Conservation (phyloP, 2,329 filamentous ascomycete genomes). For the Sphaceloma murrayae region DNA sequence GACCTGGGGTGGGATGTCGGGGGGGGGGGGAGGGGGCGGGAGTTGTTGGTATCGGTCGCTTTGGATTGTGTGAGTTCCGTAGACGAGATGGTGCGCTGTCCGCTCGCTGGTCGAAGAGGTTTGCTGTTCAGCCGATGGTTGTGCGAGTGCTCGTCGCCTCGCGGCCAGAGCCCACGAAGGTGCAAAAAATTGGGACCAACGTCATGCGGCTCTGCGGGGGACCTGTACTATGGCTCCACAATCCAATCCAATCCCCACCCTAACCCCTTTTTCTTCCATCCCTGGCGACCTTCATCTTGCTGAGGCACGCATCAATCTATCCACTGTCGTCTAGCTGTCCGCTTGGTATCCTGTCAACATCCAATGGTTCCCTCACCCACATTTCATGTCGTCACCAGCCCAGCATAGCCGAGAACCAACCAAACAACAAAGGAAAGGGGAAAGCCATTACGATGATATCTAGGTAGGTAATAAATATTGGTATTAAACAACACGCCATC, state of each 20-base stretch:
- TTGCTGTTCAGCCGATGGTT: too few species aligned
- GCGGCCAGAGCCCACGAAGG: too few species aligned
- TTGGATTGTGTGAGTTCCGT: background rate
- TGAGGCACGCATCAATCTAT: too few species aligned
- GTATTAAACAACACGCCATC: constrained; percentile 6
- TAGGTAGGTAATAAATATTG: constrained; percentile 11
- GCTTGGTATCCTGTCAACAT: too few species aligned
- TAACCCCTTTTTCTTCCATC: constrained; percentile 7
- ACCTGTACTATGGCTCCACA: background rate
- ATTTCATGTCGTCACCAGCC: too few species aligned
- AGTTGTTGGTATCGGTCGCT: background rate
- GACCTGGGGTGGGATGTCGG: too few species aligned
- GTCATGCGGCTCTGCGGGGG: constrained; percentile 13
- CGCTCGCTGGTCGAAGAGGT: too few species aligned
- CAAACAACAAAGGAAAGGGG: background rate
- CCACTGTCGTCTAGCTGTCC: background rate
- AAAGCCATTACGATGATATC: too few species aligned
- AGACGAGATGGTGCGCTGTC: background rate
- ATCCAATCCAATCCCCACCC: background rate
- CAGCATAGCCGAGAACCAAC: too few species aligned
- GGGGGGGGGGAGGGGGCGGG: background rate
- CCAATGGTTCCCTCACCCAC: too few species aligned
- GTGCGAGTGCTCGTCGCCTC: too few species aligned
- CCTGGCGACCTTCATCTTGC: too few species aligned
- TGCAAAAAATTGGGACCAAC: constrained; percentile 8